A percentile compares a stretch with the other conserved stretches of the same genome.
phyloP scores from a whole-genome alignment of 225 moss, liverwort and hornwort species.

The Bryum argenteum region DNA sequence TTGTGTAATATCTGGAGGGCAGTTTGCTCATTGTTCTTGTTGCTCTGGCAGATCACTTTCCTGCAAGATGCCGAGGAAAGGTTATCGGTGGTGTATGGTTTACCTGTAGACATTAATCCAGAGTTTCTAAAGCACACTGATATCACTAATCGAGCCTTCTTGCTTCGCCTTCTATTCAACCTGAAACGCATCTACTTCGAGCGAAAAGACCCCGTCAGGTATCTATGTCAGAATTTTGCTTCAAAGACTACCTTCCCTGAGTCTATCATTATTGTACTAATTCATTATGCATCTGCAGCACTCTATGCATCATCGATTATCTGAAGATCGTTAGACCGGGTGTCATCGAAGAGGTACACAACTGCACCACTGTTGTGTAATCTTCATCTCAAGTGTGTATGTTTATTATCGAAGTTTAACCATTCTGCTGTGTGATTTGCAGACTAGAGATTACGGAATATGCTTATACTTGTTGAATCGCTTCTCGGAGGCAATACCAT shows the following conservation, averaged over 20 bases:
- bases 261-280: neutral
- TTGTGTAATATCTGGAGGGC: neutral
- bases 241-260: neutral
- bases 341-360: conserved; percentile 64
- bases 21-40: conserved; percentile 1
- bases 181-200: conserved; percentile 66
- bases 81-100: conserved; percentile 59
- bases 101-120: conserved; percentile 64
- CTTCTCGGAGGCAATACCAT: conserved; percentile 68
- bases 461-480: conserved; percentile 64
- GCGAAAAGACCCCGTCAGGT: conserved; percentile 71
- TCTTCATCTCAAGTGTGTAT: neutral
- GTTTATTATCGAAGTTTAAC: too few species aligned
- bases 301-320: conserved; percentile 68
- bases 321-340: conserved; percentile 70
- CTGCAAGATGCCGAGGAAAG: conserved; percentile 69
- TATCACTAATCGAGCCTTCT: conserved; percentile 61
- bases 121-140: conserved; percentile 60
- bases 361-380: neutral
- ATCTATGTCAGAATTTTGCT: conserved; percentile 14
- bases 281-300: conserved; percentile 41
- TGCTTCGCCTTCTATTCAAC: conserved; percentile 67
- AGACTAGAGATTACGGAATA: conserved; percentile 70
- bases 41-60: conserved; percentile 55
- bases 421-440: conserved; percentile 15